Conservation (phyloP, 768 basidiomycete species). For the Leccinum uliginosum region DNA sequence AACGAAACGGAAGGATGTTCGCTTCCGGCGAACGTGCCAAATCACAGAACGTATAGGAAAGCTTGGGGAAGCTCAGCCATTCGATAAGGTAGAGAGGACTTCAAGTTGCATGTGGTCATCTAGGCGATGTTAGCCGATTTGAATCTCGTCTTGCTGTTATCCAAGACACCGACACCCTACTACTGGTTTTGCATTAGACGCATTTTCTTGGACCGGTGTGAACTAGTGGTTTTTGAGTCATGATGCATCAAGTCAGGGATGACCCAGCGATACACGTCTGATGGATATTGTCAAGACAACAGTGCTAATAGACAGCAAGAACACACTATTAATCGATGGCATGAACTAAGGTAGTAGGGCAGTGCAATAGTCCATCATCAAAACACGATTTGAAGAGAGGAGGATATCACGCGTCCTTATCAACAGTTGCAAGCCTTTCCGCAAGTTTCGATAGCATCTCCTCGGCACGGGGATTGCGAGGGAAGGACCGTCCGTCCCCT, state of each 20-base stretch:
- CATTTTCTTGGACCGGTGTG: no score
- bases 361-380: not conserved
- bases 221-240: no score
- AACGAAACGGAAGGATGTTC: no score
- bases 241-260: not conserved
- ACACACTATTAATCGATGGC: slow-evolving; percentile 1
- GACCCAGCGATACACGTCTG: not conserved
- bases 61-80: no score
- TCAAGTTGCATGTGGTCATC: not conserved
- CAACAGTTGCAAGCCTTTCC: slow-evolving; percentile 51
- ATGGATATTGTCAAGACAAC: slow-evolving; percentile 9
- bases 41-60: no score
- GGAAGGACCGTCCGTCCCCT: slow-evolving; percentile 67
- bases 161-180: not conserved
- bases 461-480: slow-evolving; percentile 64
- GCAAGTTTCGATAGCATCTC: slow-evolving; percentile 65
- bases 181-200: not conserved
- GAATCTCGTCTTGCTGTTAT: not conserved
- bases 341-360: not conserved
- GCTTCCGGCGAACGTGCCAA: no score
- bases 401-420: slow-evolving; percentile 40
- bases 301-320: not conserved
- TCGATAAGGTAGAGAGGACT: no score
- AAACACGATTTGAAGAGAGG: not conserved
- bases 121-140: not conserved